Evolutionary conservation across 2,329 filamentous ascomycete species (phyloP), one percentile per base, ranked within the genome.

Genomic region (Fusarium proliferatum): DNA sequence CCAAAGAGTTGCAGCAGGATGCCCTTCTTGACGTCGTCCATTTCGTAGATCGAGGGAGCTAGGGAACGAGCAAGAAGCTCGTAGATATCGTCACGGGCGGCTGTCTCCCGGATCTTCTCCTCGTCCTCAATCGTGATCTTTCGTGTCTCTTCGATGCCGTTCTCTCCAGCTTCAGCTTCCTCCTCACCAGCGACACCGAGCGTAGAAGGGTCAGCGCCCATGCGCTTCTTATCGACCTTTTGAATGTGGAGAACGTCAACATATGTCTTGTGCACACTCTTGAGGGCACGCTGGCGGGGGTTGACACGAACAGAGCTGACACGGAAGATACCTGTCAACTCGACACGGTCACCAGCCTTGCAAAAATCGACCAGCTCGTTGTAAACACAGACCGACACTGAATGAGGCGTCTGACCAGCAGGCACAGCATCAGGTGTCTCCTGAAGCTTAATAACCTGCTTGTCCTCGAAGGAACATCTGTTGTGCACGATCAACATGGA

Each of bases 401-500:
- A 97, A 83, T 99, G 96, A 19, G 96, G 96, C 26, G 96, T 99
- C 84, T 99, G 96, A 23, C 96, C 96, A 74, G 97, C 93, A 55
- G 96, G 96, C 23, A 99, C 93, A 42, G 91, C 94, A 82, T 99
- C 96, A 0, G 96, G 96, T 0, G 96, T 99, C 83, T 99, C 96
- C 83, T 99, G 96, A 45, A 99, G 87, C 82, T 99, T 99, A 84
- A 99, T 97, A 67, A 99, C 94, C 81, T 99, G 96, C 86, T 99
- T 99, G 82, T 99, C 96, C 62, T 95, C 93, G 79, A 99, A 99
- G 13, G 90, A 89, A 76, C 95, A 98, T 69, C 96, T 92, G 83
- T 99, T 99, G 86, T 99, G 96, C 26, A 98, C 89, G 76, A 99
- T 97, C 80, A 98, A 94, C 96, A 99, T 98, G 4, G 96, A 97